These are phyloP conservation scores for Penicillium sp. DNA, from an alignment of 2,329 filamentous ascomycete species.

Conservation along the genomic window DNA sequence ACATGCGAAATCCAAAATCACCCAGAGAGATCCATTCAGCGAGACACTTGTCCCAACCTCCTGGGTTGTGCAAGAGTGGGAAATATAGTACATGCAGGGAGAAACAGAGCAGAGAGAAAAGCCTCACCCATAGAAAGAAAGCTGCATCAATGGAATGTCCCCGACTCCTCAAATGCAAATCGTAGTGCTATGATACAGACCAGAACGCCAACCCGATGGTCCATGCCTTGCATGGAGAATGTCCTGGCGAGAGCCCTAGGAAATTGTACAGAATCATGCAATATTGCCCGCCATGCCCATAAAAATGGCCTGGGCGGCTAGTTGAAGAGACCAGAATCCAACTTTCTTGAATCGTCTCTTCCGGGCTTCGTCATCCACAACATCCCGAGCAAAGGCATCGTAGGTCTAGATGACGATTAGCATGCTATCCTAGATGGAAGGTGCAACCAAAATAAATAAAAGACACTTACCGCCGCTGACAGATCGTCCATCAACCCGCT, in stretches of 20 bases:
- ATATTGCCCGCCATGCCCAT: slow-evolving; percentile 88
- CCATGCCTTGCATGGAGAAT: neutral
- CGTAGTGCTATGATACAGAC: slow-evolving; percentile 46
- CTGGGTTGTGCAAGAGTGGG: neutral
- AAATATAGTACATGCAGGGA: slow-evolving; percentile 3
- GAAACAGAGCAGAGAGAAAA: slow-evolving; percentile 1
- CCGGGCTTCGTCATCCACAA: slow-evolving; percentile 82
- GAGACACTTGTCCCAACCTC: neutral
- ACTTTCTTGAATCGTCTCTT: slow-evolving; percentile 90
- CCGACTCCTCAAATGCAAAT: slow-evolving; percentile 21
- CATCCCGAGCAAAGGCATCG: slow-evolving; percentile 85
- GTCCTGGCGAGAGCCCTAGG: slow-evolving; percentile 2
- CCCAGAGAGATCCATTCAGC: neutral
- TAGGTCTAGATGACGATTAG: slow-evolving; percentile 60
- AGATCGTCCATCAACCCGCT: slow-evolving; percentile 91
- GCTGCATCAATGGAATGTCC: slow-evolving; percentile 7
- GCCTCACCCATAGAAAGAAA: no score
- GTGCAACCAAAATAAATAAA: neutral
- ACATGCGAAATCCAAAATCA: neutral
- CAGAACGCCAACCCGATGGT: slow-evolving; percentile 21
- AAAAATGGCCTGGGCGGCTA: slow-evolving; percentile 90
- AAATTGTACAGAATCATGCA: slow-evolving; percentile 43
- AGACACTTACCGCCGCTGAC: slow-evolving; percentile 65
- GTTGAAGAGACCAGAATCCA: slow-evolving; percentile 89
- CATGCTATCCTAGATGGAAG: slow-evolving; percentile 7